Base-by-base conservation (phyloP, 1,284 basidiomycete genomes). In the Cryptococcus sp. region DNA sequence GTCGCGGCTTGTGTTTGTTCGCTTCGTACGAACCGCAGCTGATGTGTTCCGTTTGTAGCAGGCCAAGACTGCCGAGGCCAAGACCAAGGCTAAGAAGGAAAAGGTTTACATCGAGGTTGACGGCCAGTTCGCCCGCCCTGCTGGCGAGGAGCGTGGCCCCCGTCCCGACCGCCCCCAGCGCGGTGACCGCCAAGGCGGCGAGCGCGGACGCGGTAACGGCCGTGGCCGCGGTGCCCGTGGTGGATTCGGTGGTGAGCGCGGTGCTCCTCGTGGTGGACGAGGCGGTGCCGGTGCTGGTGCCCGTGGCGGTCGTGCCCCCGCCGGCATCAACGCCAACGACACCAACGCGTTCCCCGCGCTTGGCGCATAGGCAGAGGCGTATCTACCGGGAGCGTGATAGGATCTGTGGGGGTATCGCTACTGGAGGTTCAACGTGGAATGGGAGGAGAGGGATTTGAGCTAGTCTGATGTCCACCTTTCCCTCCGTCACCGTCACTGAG, bases 261-360 rank as follows among this genome's bases (percentile, higher is more conserved):
- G 77, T 51, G 71, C 61, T 51, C 58, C 59, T 27, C 25, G 52
- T 20, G 50, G 47, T 35, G 69, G 64, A 42, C 64, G 64, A 50
- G 70, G 72, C 61, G 68, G 64, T 47, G 55, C 58, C 50, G 57
- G 63, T 42, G 64, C 64, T 55, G 61, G 62, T 52, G 77, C 62
- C 45, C 67, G 73, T 61, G 67, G 65, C 43, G 64, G 60, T 49
- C 55, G 78, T 54, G 63, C 72, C 55, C 55, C 64, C 60, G 66
- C 71, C 57, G 61, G 64, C 58, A 80, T 89, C 79, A 83, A 87
- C 72, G 86, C 90, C 66, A 85, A 85, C 71, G 90, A 93, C 79
- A 83, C 89, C 78, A 82, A 81, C 38, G 90, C 89, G 58, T 93
- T 93, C 86, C 90, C 91, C 53, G 89, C 90, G 65, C 83, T 92